Evolutionary conservation across 2,329 filamentous ascomycete species (phyloP).

Genomic region (Cladosporium sp.): DNA sequence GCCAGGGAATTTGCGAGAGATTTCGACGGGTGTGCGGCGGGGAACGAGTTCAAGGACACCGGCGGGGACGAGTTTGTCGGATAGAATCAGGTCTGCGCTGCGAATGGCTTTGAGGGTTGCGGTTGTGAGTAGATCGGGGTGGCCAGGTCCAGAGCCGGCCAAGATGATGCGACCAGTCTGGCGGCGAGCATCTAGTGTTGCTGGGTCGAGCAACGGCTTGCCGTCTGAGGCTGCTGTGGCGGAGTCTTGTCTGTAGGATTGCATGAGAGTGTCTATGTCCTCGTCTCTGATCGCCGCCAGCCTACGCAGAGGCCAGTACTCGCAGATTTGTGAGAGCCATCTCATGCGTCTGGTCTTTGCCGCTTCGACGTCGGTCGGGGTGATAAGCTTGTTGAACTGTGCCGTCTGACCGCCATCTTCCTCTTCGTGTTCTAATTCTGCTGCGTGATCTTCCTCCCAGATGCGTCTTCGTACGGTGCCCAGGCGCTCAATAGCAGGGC

Average conservation of each 20-base stretch:
- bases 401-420: slow-evolving; percentile 73
- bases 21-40: slow-evolving; percentile 82
- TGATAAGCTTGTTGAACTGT: slow-evolving; percentile 80
- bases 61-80: slow-evolving; percentile 82
- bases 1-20: slow-evolving; percentile 95
- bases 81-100: slow-evolving; percentile 74
- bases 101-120: slow-evolving; percentile 77
- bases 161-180: slow-evolving; percentile 73
- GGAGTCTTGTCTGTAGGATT: slow-evolving; percentile 61
- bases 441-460: slow-evolving; percentile 70
- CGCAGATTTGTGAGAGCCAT: slow-evolving; percentile 94
- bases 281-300: slow-evolving; percentile 76
- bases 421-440: slow-evolving; percentile 50
- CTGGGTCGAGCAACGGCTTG: slow-evolving; percentile 31
- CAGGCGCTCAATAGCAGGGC: slow-evolving; percentile 72
- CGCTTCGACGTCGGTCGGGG: slow-evolving; percentile 69
- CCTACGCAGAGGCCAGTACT: slow-evolving; percentile 91
- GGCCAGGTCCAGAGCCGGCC: slow-evolving; percentile 87
- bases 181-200: slow-evolving; percentile 32
- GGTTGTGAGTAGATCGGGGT: slow-evolving; percentile 85
- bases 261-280: slow-evolving; percentile 76
- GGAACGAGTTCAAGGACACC: slow-evolving; percentile 87
- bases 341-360: slow-evolving; percentile 80
- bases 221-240: slow-evolving; percentile 30
- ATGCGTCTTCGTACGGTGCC: slow-evolving; percentile 71